Percentiles rank a stretch among this genome's conserved stretches.
Evolutionary conservation across 169 alveolate genomes (phyloP).

Genomic region (Eimeria zaria): DNA sequence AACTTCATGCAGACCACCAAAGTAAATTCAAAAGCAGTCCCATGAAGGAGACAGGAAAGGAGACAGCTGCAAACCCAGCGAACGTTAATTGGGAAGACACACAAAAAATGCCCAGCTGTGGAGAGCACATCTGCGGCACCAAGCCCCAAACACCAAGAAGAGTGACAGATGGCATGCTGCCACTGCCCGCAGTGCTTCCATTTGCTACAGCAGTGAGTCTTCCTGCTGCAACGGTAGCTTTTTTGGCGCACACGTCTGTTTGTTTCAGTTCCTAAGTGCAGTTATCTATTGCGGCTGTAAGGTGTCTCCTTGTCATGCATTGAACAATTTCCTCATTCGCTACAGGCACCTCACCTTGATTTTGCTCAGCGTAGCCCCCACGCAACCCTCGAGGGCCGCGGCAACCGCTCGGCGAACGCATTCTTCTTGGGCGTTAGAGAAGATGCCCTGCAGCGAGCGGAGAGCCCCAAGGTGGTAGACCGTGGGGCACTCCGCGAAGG

Average conservation of each 20-base stretch:
- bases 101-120: not conserved
- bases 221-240: too few species aligned
- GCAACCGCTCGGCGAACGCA: constrained; percentile 64
- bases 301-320: not conserved
- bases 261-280: too few species aligned
- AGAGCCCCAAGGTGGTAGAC: constrained; percentile 82
- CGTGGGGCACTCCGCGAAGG: constrained; percentile 77
- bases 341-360: constrained; percentile 59
- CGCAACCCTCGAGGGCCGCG: constrained; percentile 59
- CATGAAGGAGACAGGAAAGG: not conserved
- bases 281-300: not conserved
- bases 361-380: constrained; percentile 41
- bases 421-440: constrained; percentile 57
- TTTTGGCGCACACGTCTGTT: too few species aligned
- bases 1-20: not conserved
- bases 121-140: not conserved
- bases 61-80: not conserved
- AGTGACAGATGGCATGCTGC: not conserved
- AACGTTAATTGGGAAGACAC: not conserved
- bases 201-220: not conserved
- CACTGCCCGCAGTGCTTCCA: not conserved
- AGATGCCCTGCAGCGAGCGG: constrained; percentile 76
- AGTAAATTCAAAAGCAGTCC: not conserved
- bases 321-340: not conserved
- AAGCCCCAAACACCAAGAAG: not conserved